phyloP scores from a whole-genome alignment of 495 filamentous ascomycete species.

The Xylaria cubensis region DNA sequence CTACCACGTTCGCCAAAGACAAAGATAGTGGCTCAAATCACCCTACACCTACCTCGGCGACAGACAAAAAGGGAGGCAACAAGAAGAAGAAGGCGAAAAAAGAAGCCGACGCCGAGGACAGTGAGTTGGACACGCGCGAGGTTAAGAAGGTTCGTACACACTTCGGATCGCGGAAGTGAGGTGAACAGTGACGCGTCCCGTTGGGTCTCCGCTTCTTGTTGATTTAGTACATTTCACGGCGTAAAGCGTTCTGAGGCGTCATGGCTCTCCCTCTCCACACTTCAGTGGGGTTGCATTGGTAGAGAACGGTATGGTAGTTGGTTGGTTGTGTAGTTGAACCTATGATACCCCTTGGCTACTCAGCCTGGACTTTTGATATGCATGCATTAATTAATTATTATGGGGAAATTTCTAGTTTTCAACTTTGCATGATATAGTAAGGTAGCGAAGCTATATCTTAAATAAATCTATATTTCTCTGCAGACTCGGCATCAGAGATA shows the following conservation, averaged over 20 bases:
- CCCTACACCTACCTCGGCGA: constrained; percentile 54
- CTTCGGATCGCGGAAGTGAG: constrained; percentile 58
- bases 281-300: not conserved
- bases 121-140: constrained; percentile 56
- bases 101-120: constrained; percentile 53
- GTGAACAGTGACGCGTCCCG: not conserved
- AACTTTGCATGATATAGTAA: not conserved
- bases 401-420: not conserved
- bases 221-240: constrained; percentile 19
- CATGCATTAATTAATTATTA: not conserved
- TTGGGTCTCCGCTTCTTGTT: not conserved
- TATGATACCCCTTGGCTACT: constrained; percentile 21
- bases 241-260: constrained; percentile 14
- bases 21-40: constrained; percentile 50
- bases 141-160: constrained; percentile 59
- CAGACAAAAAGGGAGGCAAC: constrained; percentile 40
- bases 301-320: not conserved
- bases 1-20: constrained; percentile 49
- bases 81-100: constrained; percentile 52
- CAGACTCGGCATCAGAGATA: not conserved
- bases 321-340: constrained; percentile 2
- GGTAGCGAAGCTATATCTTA: not conserved
- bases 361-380: not conserved
- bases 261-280: not conserved
- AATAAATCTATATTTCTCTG: not conserved